Evolutionary conservation across 2,329 filamentous ascomycete genomes (phyloP), one percentile per base, ranked within the genome.

Genomic region (Penicillium digitatum): DNA sequence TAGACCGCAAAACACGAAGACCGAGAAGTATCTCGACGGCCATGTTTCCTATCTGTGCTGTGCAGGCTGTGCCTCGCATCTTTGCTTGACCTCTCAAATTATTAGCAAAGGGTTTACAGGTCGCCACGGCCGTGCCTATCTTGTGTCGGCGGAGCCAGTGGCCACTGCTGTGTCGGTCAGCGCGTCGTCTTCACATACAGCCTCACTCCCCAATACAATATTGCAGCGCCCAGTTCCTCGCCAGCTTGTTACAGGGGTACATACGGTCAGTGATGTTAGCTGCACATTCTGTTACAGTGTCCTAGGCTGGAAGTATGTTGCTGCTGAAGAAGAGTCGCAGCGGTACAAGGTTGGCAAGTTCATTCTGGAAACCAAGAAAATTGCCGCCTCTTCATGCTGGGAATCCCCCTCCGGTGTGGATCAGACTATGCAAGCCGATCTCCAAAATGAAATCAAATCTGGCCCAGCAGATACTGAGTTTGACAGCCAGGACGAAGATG

Each of bases 261-360:
- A 87, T 61, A 85, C 82, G 0, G 84, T 87, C 7, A 78, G 78
- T 53, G 84, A 87, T 57, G 79, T 87, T 40, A 79, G 73, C 59
- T 87, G 84, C 62, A 69, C 74, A 4, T 75, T 78, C 44, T 87
- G 84, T 58, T 81, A 79, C 2, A 78, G 67, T 51, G 76, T 83
- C 34, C 64, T 87, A 20, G 84, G 84, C 2, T 87, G 84, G 84
- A 86, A 87, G 68, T 87, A 87, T 63, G 78, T 86, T 24, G 76
- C 78, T 20, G 84, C 84, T 0, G 82, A 83, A 56, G 82, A 86
- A 60, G 82, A 85, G 55, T 74, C 70, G 11, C 84, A 87, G 69
- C 74, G 78, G 52, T 87, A 87, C 64, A 87, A 87, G 65, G 81
- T 86, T 2, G 84, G 84, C n/a, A 86, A 86, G 65, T 86, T 82